Conservation (phyloP, 768 basidiomycete genomes). For the Cantharellus cinnabarinus region DNA sequence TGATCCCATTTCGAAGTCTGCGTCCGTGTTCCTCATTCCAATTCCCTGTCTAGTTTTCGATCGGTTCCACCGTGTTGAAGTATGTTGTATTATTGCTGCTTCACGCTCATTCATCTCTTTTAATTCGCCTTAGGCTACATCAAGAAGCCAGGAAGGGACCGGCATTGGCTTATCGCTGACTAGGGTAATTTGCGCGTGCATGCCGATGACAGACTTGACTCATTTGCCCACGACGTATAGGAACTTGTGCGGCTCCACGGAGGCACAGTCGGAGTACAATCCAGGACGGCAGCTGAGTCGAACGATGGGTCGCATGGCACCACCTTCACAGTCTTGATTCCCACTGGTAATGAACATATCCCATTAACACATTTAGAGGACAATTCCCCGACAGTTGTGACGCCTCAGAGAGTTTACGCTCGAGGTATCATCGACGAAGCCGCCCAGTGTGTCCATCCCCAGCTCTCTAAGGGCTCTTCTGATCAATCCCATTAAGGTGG, state of each 20-base stretch:
- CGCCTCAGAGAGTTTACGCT: conserved; percentile 14
- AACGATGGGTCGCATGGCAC: conserved; percentile 17
- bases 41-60: conserved; percentile 13
- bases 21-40: not conserved
- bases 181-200: conserved; percentile 9
- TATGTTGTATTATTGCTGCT: conserved; percentile 2
- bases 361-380: conserved; percentile 15
- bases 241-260: conserved; percentile 21
- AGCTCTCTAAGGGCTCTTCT: not conserved
- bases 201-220: conserved; percentile 4
- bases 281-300: conserved; percentile 14
- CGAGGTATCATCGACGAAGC: conserved; percentile 21
- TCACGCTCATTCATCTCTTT: not conserved
- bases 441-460: conserved; percentile 15
- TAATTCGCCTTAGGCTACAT: conserved; percentile 10
- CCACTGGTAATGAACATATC: conserved; percentile 18
- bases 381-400: not conserved
- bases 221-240: conserved; percentile 1
- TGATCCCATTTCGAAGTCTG: not conserved
- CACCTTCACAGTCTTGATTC: conserved; percentile 17
- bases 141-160: conserved; percentile 18
- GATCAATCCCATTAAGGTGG: not conserved
- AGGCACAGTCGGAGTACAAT: conserved; percentile 16
- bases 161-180: conserved; percentile 21
- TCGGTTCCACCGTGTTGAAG: conserved; percentile 20